phyloP scores from a whole-genome alignment of 768 basidiomycete species.

The Mycena belliarum region DNA sequence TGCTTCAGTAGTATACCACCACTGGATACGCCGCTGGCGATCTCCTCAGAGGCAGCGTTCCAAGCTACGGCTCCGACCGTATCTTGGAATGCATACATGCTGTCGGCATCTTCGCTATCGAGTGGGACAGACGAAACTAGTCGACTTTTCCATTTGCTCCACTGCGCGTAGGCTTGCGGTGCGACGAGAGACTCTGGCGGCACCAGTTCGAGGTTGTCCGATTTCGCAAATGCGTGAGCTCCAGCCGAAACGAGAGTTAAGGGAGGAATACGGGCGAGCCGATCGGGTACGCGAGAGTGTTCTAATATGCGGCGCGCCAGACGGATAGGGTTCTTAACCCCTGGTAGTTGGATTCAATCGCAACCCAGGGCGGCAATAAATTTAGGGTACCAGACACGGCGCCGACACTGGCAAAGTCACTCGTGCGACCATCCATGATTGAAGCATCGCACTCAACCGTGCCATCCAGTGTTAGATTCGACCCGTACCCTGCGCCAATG shows the following conservation, averaged over 20 bases:
- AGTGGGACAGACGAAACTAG: slow-evolving; percentile 27
- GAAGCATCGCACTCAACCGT: slow-evolving; percentile 82
- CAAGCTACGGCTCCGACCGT: slow-evolving; percentile 81
- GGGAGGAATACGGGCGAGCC: slow-evolving; percentile 69
- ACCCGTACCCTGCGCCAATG: slow-evolving; percentile 58
- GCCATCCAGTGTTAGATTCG: slow-evolving; percentile 76
- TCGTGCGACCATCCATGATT: slow-evolving; percentile 52
- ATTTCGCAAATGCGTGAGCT: slow-evolving; percentile 55
- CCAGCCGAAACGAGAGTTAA: slow-evolving; percentile 67
- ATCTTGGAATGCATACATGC: slow-evolving; percentile 56
- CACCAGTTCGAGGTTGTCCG: slow-evolving; percentile 33
- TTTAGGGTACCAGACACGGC: slow-evolving; percentile 59
- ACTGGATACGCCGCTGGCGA: slow-evolving; percentile 80
- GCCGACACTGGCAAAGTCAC: slow-evolving; percentile 68
- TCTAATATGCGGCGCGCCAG: slow-evolving; percentile 61
- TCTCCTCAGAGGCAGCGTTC: slow-evolving; percentile 36
- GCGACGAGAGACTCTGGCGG: slow-evolving; percentile 49
- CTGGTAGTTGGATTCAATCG: slow-evolving; percentile 33
- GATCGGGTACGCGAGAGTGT: slow-evolving; percentile 45
- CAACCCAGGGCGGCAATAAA: not conserved
- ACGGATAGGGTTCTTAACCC: slow-evolving; percentile 69
- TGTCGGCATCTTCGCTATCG: slow-evolving; percentile 1
- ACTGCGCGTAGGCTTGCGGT: slow-evolving; percentile 49
- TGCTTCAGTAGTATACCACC: slow-evolving; percentile 79
- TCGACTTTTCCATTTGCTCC: slow-evolving; percentile 60